Conservation (phyloP, 192 early-diverging fungal genomes). For the Linnemannia hyalina region DNA sequence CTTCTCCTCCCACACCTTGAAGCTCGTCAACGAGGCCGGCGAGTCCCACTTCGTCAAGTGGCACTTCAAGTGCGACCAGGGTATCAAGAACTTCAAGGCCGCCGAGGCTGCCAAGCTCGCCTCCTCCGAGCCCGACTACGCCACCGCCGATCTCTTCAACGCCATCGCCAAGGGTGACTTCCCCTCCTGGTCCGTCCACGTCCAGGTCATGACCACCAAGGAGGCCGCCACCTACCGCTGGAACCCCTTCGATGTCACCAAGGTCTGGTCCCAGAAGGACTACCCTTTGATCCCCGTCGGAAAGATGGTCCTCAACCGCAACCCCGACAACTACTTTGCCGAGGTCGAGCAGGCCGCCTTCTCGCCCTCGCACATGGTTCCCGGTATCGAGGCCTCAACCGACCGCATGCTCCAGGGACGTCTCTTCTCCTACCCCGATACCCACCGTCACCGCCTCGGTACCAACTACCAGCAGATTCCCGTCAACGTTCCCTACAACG, state of each 20-base stretch:
- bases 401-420: slow-evolving; percentile 83
- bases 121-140: slow-evolving; percentile 69
- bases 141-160: slow-evolving; percentile 73
- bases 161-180: slow-evolving; percentile 71
- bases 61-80: slow-evolving; percentile 73
- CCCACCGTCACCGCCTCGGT: slow-evolving; percentile 76
- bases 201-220: slow-evolving; percentile 74
- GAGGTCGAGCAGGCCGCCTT: slow-evolving; percentile 82
- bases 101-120: slow-evolving; percentile 64
- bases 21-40: slow-evolving; percentile 68
- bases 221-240: slow-evolving; percentile 73
- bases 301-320: slow-evolving; percentile 77
- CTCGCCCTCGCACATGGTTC: slow-evolving; percentile 75
- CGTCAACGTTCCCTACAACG: slow-evolving; percentile 70
- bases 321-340: slow-evolving; percentile 83
- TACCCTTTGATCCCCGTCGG: slow-evolving; percentile 75
- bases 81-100: slow-evolving; percentile 69
- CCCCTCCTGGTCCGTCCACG: slow-evolving; percentile 74
- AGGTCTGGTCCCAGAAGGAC: slow-evolving; percentile 74
- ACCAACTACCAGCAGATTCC: slow-evolving; percentile 81
- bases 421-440: slow-evolving; percentile 80
- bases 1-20: slow-evolving; percentile 66
- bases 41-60: slow-evolving; percentile 72
- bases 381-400: slow-evolving; percentile 75
- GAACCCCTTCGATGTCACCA: slow-evolving; percentile 76